Percentiles rank a stretch among this genome's conserved stretches.
phyloP scores from a whole-genome alignment of 495 filamentous ascomycete species.

The Choiromyces venosus region DNA sequence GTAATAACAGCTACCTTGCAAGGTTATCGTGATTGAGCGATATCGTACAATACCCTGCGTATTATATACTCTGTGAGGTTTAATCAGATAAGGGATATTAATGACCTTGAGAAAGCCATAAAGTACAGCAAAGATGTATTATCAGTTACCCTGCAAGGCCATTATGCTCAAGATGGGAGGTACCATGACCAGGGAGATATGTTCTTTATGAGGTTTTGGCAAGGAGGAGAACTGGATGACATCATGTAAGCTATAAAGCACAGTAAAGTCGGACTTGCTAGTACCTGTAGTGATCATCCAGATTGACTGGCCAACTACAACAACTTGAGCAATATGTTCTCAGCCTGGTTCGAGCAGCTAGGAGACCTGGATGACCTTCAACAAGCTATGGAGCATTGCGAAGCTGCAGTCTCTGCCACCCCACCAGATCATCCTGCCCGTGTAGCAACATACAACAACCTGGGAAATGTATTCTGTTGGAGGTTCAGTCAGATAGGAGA shows the following conservation, averaged over 20 bases:
- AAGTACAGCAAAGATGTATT: neutral
- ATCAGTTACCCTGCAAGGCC: neutral
- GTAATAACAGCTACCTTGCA: neutral
- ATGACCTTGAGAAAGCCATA: neutral
- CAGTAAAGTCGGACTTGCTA: neutral
- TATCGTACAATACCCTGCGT: neutral
- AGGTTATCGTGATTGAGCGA: no score
- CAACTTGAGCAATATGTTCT: neutral
- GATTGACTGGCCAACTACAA: neutral
- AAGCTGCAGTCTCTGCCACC: neutral
- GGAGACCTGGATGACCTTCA: conserved; percentile 1
- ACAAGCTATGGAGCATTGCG: neutral
- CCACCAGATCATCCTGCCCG: neutral
- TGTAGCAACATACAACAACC: neutral
- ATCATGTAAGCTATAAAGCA: neutral
- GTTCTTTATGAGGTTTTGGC: conserved; percentile 5
- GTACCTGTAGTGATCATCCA: neutral
- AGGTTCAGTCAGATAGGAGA: neutral
- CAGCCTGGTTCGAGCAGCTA: neutral
- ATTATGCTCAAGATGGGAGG: neutral
- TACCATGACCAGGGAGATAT: neutral
- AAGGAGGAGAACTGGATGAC: neutral
- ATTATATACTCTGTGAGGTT: neutral
- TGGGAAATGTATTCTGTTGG: neutral
- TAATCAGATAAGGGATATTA: neutral